Conservation (phyloP, 805 yeast species). For the Ogataea wickerhamii region DNA sequence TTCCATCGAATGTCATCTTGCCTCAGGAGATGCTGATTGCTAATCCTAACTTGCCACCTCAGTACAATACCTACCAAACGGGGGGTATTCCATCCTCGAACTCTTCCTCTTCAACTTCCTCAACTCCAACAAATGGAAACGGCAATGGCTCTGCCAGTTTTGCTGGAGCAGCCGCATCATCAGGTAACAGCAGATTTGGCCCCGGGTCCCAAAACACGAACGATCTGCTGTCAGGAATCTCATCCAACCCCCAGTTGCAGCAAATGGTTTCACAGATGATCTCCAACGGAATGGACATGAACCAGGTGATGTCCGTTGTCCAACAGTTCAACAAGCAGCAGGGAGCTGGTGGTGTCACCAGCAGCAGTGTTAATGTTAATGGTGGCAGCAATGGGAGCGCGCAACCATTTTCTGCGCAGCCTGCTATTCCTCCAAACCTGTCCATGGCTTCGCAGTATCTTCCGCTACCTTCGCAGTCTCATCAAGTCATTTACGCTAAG, state of each 20-base stretch:
- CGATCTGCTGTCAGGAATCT: slow-evolving; percentile 24
- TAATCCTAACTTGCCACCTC: slow-evolving; percentile 22
- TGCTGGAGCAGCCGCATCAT: slow-evolving; percentile 6
- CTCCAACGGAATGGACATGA: slow-evolving; percentile 34
- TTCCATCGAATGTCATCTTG: slow-evolving; percentile 56
- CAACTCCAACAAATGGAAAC: slow-evolving; percentile 12
- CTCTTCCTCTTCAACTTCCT: slow-evolving; percentile 15
- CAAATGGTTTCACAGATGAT: slow-evolving; percentile 35
- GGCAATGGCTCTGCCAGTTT: slow-evolving; percentile 6
- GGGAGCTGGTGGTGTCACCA: slow-evolving; percentile 6
- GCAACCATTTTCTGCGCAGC: slow-evolving; percentile 12
- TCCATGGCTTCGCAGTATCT: slow-evolving; percentile 53
- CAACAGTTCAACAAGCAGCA: slow-evolving; percentile 27
- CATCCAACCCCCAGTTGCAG: slow-evolving; percentile 31
- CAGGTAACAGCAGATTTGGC: slow-evolving; percentile 7
- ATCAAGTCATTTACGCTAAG: slow-evolving; percentile 37
- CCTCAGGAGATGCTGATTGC: slow-evolving; percentile 45
- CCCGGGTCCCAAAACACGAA: slow-evolving; percentile 16
- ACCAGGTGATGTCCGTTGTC: slow-evolving; percentile 29
- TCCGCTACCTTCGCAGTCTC: slow-evolving; percentile 43
- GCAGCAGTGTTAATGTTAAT: slow-evolving; percentile 12
- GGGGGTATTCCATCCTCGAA: slow-evolving; percentile 14
- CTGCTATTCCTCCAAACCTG: slow-evolving; percentile 40
- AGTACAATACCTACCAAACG: slow-evolving; percentile 21
- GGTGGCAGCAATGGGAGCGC: slow-evolving; percentile 5